phyloP scores from a whole-genome alignment of 148 eudicot species.

The Silene latifolia region DNA sequence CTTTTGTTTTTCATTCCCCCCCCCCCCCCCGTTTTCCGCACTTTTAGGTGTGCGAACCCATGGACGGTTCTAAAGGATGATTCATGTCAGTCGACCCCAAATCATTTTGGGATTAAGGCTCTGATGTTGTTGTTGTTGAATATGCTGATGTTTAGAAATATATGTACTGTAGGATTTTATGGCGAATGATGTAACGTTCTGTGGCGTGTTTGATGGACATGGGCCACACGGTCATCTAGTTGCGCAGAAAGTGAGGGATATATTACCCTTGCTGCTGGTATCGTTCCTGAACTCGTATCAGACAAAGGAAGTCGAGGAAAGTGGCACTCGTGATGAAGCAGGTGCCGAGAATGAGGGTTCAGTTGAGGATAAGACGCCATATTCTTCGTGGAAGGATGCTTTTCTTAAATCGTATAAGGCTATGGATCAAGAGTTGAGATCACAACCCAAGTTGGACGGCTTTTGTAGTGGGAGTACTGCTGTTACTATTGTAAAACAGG shows the following conservation, averaged over 20 bases:
- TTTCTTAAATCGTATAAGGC: constrained; percentile 87
- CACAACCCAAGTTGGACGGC: constrained; percentile 88
- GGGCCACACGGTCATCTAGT: constrained; percentile 98
- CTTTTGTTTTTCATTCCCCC: too few species aligned
- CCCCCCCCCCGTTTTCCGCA: too few species aligned
- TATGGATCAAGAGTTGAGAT: constrained; percentile 91
- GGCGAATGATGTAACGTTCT: constrained; percentile 74
- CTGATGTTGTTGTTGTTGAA: too few species aligned
- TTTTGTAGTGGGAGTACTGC: constrained; percentile 99
- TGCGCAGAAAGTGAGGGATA: constrained; percentile 93
- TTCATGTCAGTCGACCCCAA: too few species aligned
- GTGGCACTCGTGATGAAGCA: constrained; percentile 44
- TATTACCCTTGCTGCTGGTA: constrained; percentile 63
- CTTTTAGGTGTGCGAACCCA: too few species aligned
- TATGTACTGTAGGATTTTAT: constrained; percentile 61
- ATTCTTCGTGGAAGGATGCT: constrained; percentile 73
- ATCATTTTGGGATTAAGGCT: too few species aligned
- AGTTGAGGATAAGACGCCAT: constrained; percentile 38
- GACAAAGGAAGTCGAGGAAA: constrained; percentile 48
- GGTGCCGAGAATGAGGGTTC: constrained; percentile 49
- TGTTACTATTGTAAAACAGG: constrained; percentile 85
- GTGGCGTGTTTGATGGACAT: constrained; percentile 97
- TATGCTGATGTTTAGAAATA: constrained; percentile 6
- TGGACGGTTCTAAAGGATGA: too few species aligned
- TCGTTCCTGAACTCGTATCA: constrained; percentile 59